phyloP scores from a whole-genome alignment of 495 filamentous ascomycete genomes.

The Jackrogersella minutella region DNA sequence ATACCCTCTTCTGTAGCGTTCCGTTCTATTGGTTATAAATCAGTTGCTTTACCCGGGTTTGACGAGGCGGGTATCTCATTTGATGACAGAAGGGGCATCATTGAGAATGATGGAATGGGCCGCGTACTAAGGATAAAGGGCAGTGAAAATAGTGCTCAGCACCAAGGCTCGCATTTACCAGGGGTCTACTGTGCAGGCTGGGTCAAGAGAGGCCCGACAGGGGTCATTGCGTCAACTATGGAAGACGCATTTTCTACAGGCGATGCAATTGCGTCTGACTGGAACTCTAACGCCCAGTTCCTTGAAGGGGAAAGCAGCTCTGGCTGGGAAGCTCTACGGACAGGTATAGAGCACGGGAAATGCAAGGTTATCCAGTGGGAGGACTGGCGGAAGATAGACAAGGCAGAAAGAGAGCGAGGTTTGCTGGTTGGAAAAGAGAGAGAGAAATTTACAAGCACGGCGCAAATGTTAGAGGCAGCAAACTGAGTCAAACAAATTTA shows the following conservation, averaged over 20 bases:
- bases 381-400: constrained; percentile 88
- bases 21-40: constrained; percentile 91
- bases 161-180: constrained; percentile 48
- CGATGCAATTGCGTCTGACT: constrained; percentile 79
- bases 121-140: constrained; percentile 59
- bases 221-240: constrained; percentile 97
- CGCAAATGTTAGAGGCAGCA: constrained; percentile 75
- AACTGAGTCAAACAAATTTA: constrained; percentile 21
- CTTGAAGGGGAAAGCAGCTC: constrained; percentile 56
- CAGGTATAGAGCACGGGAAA: constrained; percentile 45
- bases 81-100: constrained; percentile 72
- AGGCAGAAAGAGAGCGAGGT: constrained; percentile 74
- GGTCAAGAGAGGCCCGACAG: constrained; percentile 95
- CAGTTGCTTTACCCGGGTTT: constrained; percentile 77
- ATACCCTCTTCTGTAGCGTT: constrained; percentile 76
- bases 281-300: constrained; percentile 58
- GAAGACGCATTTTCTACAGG: constrained; percentile 90
- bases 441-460: constrained; percentile 80
- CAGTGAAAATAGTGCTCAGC: constrained; percentile 25
- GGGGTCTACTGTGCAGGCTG: constrained; percentile 95
- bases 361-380: constrained; percentile 73
- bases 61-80: constrained; percentile 81
- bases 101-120: constrained; percentile 85
- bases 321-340: constrained; percentile 73
- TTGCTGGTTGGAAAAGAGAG: constrained; percentile 73